A percentile compares a stretch with the other conserved stretches of the same genome.
Evolutionary conservation across 176 grass and related monocot species (phyloP).

Genomic region (Avena insularis): DNA sequence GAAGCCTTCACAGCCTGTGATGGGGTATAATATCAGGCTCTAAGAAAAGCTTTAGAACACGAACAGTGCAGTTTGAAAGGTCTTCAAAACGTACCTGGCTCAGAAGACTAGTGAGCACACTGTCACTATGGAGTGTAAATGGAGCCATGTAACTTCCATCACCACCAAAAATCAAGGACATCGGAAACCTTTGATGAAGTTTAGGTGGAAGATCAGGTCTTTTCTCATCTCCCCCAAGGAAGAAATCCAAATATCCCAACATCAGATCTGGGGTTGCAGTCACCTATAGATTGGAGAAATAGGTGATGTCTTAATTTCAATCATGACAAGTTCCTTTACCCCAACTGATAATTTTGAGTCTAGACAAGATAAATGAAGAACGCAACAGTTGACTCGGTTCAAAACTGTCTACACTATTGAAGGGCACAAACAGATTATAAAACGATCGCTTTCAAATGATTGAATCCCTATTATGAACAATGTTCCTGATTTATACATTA

Average conservation of each 20-base stretch:
- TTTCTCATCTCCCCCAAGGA: conserved; percentile 99
- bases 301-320: conserved; percentile 8
- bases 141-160: conserved; percentile 99
- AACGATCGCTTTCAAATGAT: conserved; percentile 13
- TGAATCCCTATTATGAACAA: not conserved
- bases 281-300: conserved; percentile 63
- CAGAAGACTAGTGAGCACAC: conserved; percentile 98
- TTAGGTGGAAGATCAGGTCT: conserved; percentile 93
- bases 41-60: conserved; percentile 19
- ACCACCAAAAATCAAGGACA: conserved; percentile 93
- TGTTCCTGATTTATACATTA: conserved; percentile 23
- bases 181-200: conserved; percentile 93
- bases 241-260: conserved; percentile 98
- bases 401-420: conserved; percentile 1
- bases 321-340: not conserved
- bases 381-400: not conserved
- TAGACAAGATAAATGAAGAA: conserved; percentile 18
- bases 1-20: conserved; percentile 82
- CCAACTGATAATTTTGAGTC: not conserved
- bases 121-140: conserved; percentile 95
- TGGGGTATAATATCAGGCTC: conserved; percentile 29
- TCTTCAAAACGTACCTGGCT: conserved; percentile 71
- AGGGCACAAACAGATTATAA: not conserved
- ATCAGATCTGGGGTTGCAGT: conserved; percentile 92
- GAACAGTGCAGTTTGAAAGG: conserved; percentile 21